Evolutionary conservation across 2,329 filamentous ascomycete species (phyloP), one percentile per base, ranked within the genome.

Genomic region (Penicillium sumatraense): DNA sequence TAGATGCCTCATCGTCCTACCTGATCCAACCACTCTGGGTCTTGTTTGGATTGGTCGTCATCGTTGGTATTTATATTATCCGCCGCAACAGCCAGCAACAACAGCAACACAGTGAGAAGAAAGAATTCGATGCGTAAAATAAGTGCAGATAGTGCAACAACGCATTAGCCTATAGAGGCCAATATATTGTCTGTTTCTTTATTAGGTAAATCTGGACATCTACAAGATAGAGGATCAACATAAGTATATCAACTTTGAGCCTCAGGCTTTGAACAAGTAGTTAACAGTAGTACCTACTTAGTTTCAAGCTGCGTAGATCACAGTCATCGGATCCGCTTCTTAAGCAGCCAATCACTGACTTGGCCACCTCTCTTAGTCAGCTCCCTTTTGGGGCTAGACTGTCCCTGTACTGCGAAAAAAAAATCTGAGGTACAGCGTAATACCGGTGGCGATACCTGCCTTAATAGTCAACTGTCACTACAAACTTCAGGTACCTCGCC

Each of bases 1-100:
- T 38, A 41, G 48, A 49, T 27, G 21, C 47, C 45, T 38, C 53
- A 16, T 14, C 58, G 40, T 58, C 53, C 35, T 53, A 56, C 33
- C 59, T 55, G 49, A 49, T 66, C 41, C 58, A 59, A 26, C 58
- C 57, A 13, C 16, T 59, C 9, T 23, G 59, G 38, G 56, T 63
- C 44, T 56, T 66, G 33, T 44, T 66, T 4, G 58, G 59, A 44
- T 49, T 64, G 9, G 57, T 64, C 18, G 58, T 48, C 13, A 31
- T 60, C 27, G 56, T 66, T 18, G 62, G 62, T 40, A 51, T 63
- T 33, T 64, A 54, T 36, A 41, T 64, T 50, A 33, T 41, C 18
- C 58, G 60, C 27, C 62, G 56, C 41, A 53, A 18, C 48, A 21
- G 45, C 52, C 56, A 59, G 47, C 48, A 64, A 51, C 54, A 53